Percentiles rank a stretch among this genome's conserved stretches.
phyloP scores from a whole-genome alignment of 768 basidiomycete species.

The Kwoniella sp. region DNA sequence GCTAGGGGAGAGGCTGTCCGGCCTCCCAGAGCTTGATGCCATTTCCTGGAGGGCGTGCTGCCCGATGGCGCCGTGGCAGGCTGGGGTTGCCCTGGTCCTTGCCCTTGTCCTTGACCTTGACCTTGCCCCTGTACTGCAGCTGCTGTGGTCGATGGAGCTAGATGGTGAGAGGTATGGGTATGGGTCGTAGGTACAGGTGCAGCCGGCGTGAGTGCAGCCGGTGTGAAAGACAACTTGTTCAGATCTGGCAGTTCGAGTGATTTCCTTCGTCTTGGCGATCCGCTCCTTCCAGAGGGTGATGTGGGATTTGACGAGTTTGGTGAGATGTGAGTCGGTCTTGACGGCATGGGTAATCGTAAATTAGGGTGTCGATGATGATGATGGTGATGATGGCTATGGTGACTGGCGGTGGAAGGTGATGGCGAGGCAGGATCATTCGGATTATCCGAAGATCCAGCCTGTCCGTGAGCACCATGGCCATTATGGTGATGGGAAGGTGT shows the following conservation, averaged over 20 bases:
- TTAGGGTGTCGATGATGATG: conserved; percentile 28
- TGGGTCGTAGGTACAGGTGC: conserved; percentile 40
- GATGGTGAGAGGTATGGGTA: conserved; percentile 37
- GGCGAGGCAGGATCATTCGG: conserved; percentile 6
- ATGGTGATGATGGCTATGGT: neutral
- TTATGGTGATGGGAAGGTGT: conserved; percentile 35
- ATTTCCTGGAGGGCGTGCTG: conserved; percentile 21
- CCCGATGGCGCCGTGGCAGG: neutral
- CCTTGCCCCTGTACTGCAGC: neutral
- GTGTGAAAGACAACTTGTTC: conserved; percentile 54
- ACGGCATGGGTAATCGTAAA: conserved; percentile 46
- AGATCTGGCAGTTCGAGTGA: conserved; percentile 55
- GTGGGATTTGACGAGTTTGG: conserved; percentile 49
- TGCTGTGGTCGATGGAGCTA: conserved; percentile 25
- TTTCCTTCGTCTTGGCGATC: conserved; percentile 51
- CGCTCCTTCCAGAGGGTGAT: conserved; percentile 35
- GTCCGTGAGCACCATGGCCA: neutral
- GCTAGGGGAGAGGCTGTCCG: conserved; percentile 34
- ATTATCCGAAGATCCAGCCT: conserved; percentile 1
- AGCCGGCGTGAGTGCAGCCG: conserved; percentile 46
- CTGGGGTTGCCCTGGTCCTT: neutral
- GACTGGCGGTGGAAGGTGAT: conserved; percentile 8
- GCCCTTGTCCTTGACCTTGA: neutral
- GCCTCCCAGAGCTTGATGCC: conserved; percentile 43
- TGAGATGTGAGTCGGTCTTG: conserved; percentile 40